Conservation (phyloP, 202 grass and related monocot species). For the Musa balbisiana region DNA sequence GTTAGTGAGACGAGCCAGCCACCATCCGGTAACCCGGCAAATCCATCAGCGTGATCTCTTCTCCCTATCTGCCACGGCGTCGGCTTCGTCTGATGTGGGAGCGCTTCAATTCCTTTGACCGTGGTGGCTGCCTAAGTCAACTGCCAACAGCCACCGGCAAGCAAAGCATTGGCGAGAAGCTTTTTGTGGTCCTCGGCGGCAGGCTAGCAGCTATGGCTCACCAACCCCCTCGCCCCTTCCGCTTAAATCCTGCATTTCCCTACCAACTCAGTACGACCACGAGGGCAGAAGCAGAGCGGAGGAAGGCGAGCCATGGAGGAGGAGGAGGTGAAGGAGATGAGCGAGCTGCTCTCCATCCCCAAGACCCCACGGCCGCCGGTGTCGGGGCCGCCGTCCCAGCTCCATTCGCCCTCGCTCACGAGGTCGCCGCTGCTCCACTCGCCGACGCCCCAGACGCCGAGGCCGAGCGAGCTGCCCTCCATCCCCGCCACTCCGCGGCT, state of each 20-base stretch:
- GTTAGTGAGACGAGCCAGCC: too few species aligned
- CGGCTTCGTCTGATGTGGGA: too few species aligned
- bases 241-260: too few species aligned
- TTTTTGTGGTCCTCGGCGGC: not conserved
- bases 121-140: not conserved
- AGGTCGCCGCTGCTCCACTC: not conserved
- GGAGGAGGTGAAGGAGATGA: slow-evolving; percentile 8
- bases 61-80: too few species aligned
- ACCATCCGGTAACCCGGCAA: too few species aligned
- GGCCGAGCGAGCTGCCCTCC: not conserved
- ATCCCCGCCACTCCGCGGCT: slow-evolving; percentile 1
- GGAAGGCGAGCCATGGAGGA: not conserved
- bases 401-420: slow-evolving; percentile 22
- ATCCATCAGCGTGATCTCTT: too few species aligned
- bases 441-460: too few species aligned
- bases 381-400: slow-evolving; percentile 50
- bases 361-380: slow-evolving; percentile 34
- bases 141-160: not conserved
- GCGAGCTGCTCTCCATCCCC: slow-evolving; percentile 51
- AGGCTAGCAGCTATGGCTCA: too few species aligned
- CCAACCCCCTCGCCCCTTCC: too few species aligned
- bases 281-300: not conserved
- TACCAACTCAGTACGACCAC: too few species aligned
- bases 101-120: not conserved
- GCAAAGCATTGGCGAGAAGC: not conserved